A percentile compares a stretch with the other conserved stretches of the same genome.
These are phyloP conservation scores for Thermoascus crustaceus DNA, from an alignment of 2,329 filamentous ascomycete genomes.

Conservation along the genomic window DNA sequence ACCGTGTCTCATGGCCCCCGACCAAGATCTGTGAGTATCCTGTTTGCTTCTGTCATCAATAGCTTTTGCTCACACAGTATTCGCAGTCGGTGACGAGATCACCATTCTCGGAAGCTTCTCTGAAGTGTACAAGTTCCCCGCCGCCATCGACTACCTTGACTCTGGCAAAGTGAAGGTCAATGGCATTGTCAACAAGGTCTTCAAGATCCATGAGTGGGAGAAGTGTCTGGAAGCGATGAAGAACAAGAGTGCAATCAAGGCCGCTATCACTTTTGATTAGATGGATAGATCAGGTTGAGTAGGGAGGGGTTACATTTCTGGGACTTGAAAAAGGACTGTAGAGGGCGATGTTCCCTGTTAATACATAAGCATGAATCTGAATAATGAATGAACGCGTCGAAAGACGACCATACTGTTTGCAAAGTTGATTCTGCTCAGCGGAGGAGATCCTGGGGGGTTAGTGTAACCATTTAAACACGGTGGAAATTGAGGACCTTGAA, in stretches of 20 bases:
- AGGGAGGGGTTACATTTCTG: not conserved
- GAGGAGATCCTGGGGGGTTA: not conserved
- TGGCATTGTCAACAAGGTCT: constrained; percentile 66
- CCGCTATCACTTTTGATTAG: constrained; percentile 62
- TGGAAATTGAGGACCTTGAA: constrained; percentile 13
- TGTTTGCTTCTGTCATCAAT: not conserved
- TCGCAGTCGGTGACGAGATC: constrained; percentile 51
- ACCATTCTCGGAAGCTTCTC: constrained; percentile 67
- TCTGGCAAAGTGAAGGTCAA: constrained; percentile 41
- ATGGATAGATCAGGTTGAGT: not conserved
- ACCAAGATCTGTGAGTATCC: constrained; percentile 57
- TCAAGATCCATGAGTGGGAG: constrained; percentile 63
- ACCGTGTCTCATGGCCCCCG: constrained; percentile 60
- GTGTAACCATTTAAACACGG: not conserved
- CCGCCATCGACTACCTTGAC: constrained; percentile 47
- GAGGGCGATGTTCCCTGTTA: not conserved
- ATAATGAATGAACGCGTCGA: constrained; percentile 4
- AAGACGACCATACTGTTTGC: not conserved
- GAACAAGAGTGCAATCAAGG: constrained; percentile 67
- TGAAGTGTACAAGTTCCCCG: constrained; percentile 64
- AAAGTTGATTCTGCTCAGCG: not conserved
- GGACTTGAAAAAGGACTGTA: not conserved
- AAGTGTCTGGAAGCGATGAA: constrained; percentile 63
- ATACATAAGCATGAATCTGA: no score
- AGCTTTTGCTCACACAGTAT: constrained; percentile 8